Conservation (phyloP, 1,284 basidiomycete genomes). For the Tilletia walkeri region DNA sequence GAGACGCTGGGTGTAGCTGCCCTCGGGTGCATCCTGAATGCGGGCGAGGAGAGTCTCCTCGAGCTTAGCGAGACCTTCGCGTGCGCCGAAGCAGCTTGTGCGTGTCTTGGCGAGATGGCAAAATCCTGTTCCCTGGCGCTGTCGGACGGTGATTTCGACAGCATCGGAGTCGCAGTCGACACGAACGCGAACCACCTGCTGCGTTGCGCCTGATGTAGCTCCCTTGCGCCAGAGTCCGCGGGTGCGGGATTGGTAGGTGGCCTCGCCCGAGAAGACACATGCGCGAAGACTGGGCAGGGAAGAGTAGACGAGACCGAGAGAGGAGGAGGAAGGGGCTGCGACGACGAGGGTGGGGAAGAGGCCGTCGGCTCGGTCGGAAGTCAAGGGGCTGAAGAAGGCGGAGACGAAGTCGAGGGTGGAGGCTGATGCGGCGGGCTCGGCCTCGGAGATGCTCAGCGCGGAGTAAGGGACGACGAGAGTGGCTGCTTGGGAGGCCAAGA, state of each 20-base stretch:
- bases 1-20: conserved; percentile 85
- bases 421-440: conserved; percentile 23
- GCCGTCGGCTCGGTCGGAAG: conserved; percentile 85
- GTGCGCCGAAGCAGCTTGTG: conserved; percentile 70
- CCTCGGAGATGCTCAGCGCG: conserved; percentile 27
- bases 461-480: conserved; percentile 42
- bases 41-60: conserved; percentile 77
- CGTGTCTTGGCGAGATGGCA: conserved; percentile 76
- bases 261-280: conserved; percentile 81
- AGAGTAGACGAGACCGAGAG: conserved; percentile 95
- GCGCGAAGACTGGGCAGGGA: conserved; percentile 81
- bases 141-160: conserved; percentile 85
- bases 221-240: conserved; percentile 97
- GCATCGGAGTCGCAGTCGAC: conserved; percentile 92
- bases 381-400: conserved; percentile 62
- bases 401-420: conserved; percentile 45
- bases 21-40: conserved; percentile 74
- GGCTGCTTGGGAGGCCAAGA: conserved; percentile 32
- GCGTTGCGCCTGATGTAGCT: conserved; percentile 89
- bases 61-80: conserved; percentile 75
- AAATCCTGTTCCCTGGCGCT: conserved; percentile 66
- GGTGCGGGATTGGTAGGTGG: conserved; percentile 87
- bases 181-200: conserved; percentile 78
- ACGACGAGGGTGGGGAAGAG: conserved; percentile 85
- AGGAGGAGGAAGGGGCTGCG: conserved; percentile 61